phyloP scores from a whole-genome alignment of 2,329 filamentous ascomycete genomes.

The Colletotrichum coccodes region DNA sequence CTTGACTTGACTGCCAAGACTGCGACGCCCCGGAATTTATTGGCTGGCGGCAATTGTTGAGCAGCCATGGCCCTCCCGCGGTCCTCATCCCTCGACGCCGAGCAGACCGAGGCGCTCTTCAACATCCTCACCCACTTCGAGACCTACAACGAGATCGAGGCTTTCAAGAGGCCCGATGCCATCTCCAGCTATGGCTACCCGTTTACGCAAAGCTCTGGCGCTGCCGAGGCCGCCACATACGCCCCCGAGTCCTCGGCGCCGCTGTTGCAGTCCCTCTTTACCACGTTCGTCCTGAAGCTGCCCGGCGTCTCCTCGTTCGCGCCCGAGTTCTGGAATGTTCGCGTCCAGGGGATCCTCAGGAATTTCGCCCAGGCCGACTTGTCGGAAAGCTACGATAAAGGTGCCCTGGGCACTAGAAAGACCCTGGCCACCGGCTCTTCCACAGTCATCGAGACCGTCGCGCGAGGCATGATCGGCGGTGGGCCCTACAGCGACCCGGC shows the following conservation, averaged over 20 bases:
- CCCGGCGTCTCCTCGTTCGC: constrained; percentile 74
- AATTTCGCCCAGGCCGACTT: constrained; percentile 75
- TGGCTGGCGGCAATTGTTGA: neutral
- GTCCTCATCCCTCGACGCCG: constrained; percentile 39
- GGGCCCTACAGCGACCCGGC: constrained; percentile 46
- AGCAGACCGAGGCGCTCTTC: constrained; percentile 64
- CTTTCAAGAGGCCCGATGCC: constrained; percentile 73
- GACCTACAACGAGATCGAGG: constrained; percentile 75
- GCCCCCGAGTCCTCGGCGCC: constrained; percentile 63
- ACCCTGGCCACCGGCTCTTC: constrained; percentile 78
- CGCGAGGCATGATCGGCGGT: constrained; percentile 73
- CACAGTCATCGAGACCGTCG: constrained; percentile 75
- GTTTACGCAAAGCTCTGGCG: constrained; percentile 53
- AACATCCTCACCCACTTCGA: constrained; percentile 70
- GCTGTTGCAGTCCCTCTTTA: constrained; percentile 74
- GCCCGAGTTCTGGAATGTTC: constrained; percentile 72
- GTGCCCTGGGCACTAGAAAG: constrained; percentile 77
- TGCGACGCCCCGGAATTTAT: neutral
- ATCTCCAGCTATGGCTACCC: constrained; percentile 77
- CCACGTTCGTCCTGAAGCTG: constrained; percentile 70
- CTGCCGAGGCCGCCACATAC: constrained; percentile 30
- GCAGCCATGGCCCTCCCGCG: constrained; percentile 11
- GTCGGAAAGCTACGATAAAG: constrained; percentile 86
- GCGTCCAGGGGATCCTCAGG: constrained; percentile 67
- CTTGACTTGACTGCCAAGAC: neutral